Base-by-base conservation (phyloP, 148 eudicot genomes). In the Oxyria digyna region DNA sequence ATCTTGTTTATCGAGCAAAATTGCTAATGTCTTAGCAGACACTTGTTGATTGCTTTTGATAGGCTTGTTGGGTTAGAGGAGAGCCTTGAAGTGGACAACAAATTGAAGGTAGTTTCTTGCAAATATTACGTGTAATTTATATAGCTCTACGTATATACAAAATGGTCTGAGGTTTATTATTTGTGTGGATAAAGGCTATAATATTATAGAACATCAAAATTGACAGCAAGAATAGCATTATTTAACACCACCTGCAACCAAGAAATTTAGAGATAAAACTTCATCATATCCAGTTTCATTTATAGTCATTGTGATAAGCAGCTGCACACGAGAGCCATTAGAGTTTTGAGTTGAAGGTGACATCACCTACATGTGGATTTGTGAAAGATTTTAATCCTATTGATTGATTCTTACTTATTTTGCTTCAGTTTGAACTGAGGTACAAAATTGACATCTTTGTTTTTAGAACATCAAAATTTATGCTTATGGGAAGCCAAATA, bases 61-160 rank as follows among this genome's bases (percentile, higher is more conserved):
- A 97, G 99, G 65, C 89, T 94, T 27, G 96, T 97, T 78, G 99
- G 99, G 31, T 76, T 94, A 79, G 99, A 94, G 77, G 99, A 94
- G 84, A 74, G 97, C 81, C 79, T 94, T 42, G 96, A 88, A 66
- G 90, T 86, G 79, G 99, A 90, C 78, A 78, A 62, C 1, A 81
- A 76, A 11, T 59, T 94, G n/a, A 85, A 85, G 97, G 99, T 90
- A 80, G 29, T 71, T 59, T 26, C 59, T 52, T 21, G 21, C 3
- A 21, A 52, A 21, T 0, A 23, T 52, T 23, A 20, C 11, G 12
- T 52, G 29, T 9, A 21, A n/a, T n/a, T 52, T 8, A 21, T 14
- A 52, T 4, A 8, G 3, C 29, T 24, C 29, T 0, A 3, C 57
- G 8, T n/a, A n/a, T n/a, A n/a, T 9, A 21, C 8, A 0, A 50